A percentile compares a stretch with the other conserved stretches of the same genome.
Conservation (phyloP, 1,284 basidiomycete genomes). For the Sporisorium iseilematis-ciliati region DNA sequence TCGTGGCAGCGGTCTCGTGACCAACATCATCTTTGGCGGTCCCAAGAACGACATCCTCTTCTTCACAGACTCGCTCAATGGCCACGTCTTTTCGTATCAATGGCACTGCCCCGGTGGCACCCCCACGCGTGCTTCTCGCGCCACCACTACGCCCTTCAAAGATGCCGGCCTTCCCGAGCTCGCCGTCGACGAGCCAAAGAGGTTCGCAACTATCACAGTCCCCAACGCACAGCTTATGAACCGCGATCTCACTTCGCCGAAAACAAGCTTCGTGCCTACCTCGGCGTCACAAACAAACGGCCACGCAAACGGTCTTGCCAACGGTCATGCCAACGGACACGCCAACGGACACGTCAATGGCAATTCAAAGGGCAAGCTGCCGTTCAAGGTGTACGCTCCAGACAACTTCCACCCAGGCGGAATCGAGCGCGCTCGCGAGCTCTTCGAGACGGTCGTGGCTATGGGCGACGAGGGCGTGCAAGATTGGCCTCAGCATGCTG, state of each 20-base stretch:
- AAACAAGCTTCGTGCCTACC: constrained; percentile 2
- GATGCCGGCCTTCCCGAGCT: not conserved
- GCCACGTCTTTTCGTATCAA: constrained; percentile 7
- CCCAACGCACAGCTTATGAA: not conserved
- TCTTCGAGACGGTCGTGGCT: constrained; percentile 5
- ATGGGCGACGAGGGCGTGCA: constrained; percentile 2
- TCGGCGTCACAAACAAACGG: not conserved
- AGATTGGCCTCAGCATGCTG: constrained; percentile 11
- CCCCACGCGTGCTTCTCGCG: constrained; percentile 3
- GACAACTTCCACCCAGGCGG: constrained; percentile 13
- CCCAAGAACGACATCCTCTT: constrained; percentile 9
- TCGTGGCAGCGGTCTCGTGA: constrained; percentile 1
- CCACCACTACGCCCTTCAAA: constrained; percentile 3
- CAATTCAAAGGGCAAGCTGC: not conserved
- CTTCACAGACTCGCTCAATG: constrained; percentile 9
- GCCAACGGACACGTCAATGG: not conserved
- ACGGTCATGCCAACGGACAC: not conserved
- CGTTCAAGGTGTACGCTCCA: constrained; percentile 8
- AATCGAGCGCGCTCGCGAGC: constrained; percentile 8
- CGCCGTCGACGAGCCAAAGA: not conserved
- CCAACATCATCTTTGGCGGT: constrained; percentile 10
- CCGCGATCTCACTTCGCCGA: constrained; percentile 1
- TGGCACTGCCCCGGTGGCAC: constrained; percentile 14
- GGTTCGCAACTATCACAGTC: not conserved
- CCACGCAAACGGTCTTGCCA: not conserved